Conservation (phyloP, 2,329 filamentous ascomycete species). For the Thermothelomyces thermophilus region DNA sequence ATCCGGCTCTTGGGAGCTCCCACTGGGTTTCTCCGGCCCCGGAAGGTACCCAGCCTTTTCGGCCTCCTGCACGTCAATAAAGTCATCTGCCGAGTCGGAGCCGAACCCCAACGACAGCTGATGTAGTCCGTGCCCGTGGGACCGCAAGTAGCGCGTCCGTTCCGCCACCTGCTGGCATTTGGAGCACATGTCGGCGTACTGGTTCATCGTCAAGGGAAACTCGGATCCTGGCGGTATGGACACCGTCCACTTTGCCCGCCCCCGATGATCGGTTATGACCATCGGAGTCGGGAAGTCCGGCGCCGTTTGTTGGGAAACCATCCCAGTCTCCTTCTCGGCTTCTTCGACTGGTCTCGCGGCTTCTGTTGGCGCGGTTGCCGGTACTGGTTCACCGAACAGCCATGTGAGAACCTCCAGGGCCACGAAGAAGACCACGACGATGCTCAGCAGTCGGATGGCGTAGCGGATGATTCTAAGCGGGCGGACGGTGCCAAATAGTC, state of each 20-base stretch:
- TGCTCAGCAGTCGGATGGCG: constrained; percentile 43
- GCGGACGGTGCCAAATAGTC: constrained; percentile 35
- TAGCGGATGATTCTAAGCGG: constrained; percentile 52
- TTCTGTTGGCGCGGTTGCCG: constrained; percentile 10
- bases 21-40: constrained; percentile 27
- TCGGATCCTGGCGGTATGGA: constrained; percentile 61
- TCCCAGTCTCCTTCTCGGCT: constrained; percentile 58
- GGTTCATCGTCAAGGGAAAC: constrained; percentile 59
- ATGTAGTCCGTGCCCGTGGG: constrained; percentile 31
- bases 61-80: constrained; percentile 68
- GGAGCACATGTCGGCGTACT: constrained; percentile 64
- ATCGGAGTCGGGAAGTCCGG: constrained; percentile 68
- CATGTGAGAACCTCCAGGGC: constrained; percentile 42
- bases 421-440: constrained; percentile 39
- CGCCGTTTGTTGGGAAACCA: constrained; percentile 59
- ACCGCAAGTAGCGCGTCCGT: constrained; percentile 47
- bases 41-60: constrained; percentile 58
- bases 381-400: constrained; percentile 15
- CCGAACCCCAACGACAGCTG: constrained; percentile 36
- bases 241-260: constrained; percentile 69
- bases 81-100: constrained; percentile 58
- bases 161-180: constrained; percentile 60
- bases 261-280: constrained; percentile 58
- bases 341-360: constrained; percentile 28
- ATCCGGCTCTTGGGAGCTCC: constrained; percentile 24